Evolutionary conservation across 257 asterid genomes (phyloP), one percentile per base, ranked within the genome.

Genomic region (Plantago ovata): DNA sequence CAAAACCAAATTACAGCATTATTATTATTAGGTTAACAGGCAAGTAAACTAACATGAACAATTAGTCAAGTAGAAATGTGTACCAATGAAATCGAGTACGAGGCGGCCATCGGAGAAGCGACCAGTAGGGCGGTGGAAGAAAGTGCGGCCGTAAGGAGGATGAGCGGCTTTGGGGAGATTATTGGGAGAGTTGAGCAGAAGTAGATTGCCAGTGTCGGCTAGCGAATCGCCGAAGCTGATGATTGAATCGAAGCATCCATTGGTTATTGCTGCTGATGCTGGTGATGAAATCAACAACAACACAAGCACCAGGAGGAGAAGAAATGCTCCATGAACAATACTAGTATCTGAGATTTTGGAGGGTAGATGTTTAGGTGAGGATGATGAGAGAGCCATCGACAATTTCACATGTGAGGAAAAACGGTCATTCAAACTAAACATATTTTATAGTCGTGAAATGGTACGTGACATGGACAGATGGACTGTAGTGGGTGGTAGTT

Each of bases 201-300:
- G 58, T 18, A 11, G 36, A 46, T 84, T 81, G 10, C 89, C 89
- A 41, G 94, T 77, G 45, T 84, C 89, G 0, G 83, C 77, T 0
- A 74, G 74, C 0, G 94, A 84, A 58, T 84, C 89, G 7, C 86
- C 94, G 56, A 84, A 79, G 57, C 86, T 75, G n/a, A 84, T 49
- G 0, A 84, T 84, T 23, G 49, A 44, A 5, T 38, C 15, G 67
- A 46, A 44, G 10, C 50, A 16, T 24, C 32, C 32, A 24, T 53
- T 10, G 48, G 38, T 41, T 47, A 14, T 55, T 33, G 61, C 53
- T 21, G 62, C 0, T 18, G 53, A n/a, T 16, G 60, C 5, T 24
- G 32, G 5, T 24, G 32, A 2, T 24, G 32, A 24, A 5, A 24
- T 24, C 5, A 5, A 24, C 5, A 5, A 24, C 5, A 24, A 24